phyloP scores from a whole-genome alignment of 352 stramenopile genomes.

The Aphanomyces stellatus region DNA sequence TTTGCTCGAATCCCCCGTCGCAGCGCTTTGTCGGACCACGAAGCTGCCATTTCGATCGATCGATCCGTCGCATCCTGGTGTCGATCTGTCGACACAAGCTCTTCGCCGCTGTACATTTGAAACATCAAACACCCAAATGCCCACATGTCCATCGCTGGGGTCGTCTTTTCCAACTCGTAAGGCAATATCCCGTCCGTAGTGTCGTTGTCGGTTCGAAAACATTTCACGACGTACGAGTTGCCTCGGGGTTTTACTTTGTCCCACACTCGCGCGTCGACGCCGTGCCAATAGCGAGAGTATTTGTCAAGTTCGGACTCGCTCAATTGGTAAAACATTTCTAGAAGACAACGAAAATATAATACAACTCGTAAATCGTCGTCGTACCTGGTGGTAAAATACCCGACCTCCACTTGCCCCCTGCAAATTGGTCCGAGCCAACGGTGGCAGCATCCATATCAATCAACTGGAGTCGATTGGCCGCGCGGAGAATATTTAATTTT shows the following conservation, averaged over 20 bases:
- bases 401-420: constrained; percentile 17
- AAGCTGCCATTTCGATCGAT: neutral
- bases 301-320: neutral
- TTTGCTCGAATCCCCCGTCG: neutral
- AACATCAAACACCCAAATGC: constrained; percentile 21
- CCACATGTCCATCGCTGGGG: constrained; percentile 21
- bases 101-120: constrained; percentile 3
- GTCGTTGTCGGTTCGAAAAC: neutral
- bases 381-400: constrained; percentile 19
- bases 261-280: neutral
- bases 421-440: neutral
- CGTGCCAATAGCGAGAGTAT: neutral
- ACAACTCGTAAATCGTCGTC: neutral
- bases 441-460: constrained; percentile 23
- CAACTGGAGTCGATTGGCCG: constrained; percentile 17
- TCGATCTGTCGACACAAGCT: neutral
- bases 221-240: neutral
- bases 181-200: neutral
- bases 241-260: neutral
- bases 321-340: constrained; percentile 3
- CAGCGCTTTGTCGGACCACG: constrained; percentile 17
- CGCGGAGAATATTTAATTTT: constrained; percentile 21
- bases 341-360: neutral
- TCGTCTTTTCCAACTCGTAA: constrained; percentile 3
- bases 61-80: neutral